Conservation (phyloP, 1,139 yeast species). For the Blastobotrys malaysiensis region DNA sequence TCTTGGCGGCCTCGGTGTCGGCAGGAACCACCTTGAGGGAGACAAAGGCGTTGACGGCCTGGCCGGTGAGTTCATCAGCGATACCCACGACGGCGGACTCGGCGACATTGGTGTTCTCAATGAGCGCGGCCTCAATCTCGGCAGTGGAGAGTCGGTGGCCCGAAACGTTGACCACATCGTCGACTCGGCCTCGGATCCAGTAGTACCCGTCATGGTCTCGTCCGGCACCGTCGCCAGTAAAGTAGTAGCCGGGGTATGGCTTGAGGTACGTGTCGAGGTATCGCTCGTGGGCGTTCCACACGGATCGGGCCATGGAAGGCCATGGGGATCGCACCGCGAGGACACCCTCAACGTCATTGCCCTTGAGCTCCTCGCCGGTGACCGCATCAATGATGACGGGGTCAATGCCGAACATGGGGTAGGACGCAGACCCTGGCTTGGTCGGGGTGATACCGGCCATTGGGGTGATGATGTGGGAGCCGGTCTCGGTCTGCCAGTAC, state of each 20-base stretch:
- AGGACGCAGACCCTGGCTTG: slow-evolving; percentile 95
- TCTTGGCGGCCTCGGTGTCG: slow-evolving; percentile 55
- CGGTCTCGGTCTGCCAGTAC: slow-evolving; percentile 99
- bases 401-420: slow-evolving; percentile 93
- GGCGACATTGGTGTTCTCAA: slow-evolving; percentile 72
- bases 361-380: slow-evolving; percentile 71
- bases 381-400: slow-evolving; percentile 91
- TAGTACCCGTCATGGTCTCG: slow-evolving; percentile 96
- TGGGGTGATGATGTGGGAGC: slow-evolving; percentile 94
- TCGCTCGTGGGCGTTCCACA: slow-evolving; percentile 85
- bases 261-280: slow-evolving; percentile 89
- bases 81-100: slow-evolving; percentile 97
- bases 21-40: slow-evolving; percentile 62
- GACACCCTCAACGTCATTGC: slow-evolving; percentile 89
- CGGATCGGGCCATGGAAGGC: slow-evolving; percentile 99
- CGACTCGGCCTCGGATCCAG: slow-evolving; percentile 98
- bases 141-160: slow-evolving; percentile 98
- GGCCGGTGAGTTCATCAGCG: slow-evolving; percentile 93
- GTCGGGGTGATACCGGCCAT: slow-evolving; percentile 92
- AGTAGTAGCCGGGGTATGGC: slow-evolving; percentile 94
- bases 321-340: slow-evolving; percentile 83
- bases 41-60: slow-evolving; percentile 92
- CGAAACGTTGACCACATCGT: slow-evolving; percentile 94
- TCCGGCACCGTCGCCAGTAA: slow-evolving; percentile 99
- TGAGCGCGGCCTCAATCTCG: slow-evolving; percentile 90